Evolutionary conservation across 345 rosid species (phyloP), one percentile per base, ranked within the genome.

Genomic region (Aquilaria malaccensis): DNA sequence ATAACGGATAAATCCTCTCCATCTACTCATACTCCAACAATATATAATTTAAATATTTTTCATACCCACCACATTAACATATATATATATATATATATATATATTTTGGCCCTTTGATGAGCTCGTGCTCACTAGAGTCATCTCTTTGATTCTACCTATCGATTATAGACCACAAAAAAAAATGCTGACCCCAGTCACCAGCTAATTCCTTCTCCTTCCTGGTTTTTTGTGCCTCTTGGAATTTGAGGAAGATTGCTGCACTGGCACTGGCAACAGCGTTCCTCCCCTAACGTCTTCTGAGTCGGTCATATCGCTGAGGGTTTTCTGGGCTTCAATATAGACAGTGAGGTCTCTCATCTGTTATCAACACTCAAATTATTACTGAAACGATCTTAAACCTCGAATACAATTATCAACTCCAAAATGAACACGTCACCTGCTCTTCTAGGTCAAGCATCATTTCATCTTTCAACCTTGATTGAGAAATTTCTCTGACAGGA

Each of bases 311-410:
- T 78, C 73, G 63, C 49, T 47, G 2, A 90, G 71, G 0, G 87
- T 87, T 69, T 86, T 88, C 75, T 94, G 91, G 50, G 95, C 93
- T 83, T 80, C 86, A 1, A 87, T 62, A 65, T 83, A 84, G 14
- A 88, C 78, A 6, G 65, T 90, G 51, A 94, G 78, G 70, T 94
- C 97, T 65, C 97, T 79, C 55, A 90, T 79, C 99, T 93, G 86
- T 50, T 32, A 67, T 22, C n/a, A 52, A 52, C 48, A 53, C 37
- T 47, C 4, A 49, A 50, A 61, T 31, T 65, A 30, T 46, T 30
- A 29, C 37, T 37, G 54, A 56, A 64, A 33, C 51, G 7, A n/a
- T 32, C 47, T 37, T 37, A 37, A 13, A 48, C 58, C 33, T 66
- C 54, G 62, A 58, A 11, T 29, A n/a, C 7, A 1, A 9, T 46